Conservation (phyloP, 192 early-diverging fungal genomes). For the Obelidium mucronatum region DNA sequence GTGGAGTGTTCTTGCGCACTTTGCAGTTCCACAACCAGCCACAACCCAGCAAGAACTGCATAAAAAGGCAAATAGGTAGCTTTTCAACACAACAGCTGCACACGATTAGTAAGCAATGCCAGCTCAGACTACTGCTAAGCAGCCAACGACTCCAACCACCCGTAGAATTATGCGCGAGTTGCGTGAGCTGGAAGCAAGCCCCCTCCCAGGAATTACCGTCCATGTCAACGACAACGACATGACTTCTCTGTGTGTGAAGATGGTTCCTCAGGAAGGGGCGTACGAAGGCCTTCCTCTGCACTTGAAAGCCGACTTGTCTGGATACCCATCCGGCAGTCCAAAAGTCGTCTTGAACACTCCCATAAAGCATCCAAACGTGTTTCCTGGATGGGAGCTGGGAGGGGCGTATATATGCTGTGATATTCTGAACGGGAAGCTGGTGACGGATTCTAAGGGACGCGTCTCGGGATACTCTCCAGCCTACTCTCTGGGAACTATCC, state of each 20-base stretch:
- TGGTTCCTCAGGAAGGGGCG: conserved; percentile 5
- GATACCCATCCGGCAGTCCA: not conserved
- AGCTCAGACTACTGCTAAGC: no score
- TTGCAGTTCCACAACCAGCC: no score
- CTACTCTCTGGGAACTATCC: conserved; percentile 25
- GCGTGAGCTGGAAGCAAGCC: not conserved
- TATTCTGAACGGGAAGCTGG: conserved; percentile 20
- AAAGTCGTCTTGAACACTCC: conserved; percentile 19
- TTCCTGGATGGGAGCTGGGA: not conserved
- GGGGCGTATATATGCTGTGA: conserved; percentile 40
- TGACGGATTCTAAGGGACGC: conserved; percentile 8
- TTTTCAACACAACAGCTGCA: no score
- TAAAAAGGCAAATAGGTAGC: no score
- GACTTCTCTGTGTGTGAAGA: not conserved
- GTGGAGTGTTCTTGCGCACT: no score
- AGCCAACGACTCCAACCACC: no score
- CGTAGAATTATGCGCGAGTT: not conserved
- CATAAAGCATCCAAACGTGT: conserved; percentile 27
- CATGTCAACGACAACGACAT: not conserved
- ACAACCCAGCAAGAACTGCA: no score
- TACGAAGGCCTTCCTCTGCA: conserved; percentile 19
- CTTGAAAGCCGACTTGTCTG: not conserved
- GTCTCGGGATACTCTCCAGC: conserved; percentile 39
- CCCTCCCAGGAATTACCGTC: not conserved
- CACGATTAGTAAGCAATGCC: no score